Percentiles rank a stretch among this genome's conserved stretches.
phyloP scores from a whole-genome alignment of 352 stramenopile species.

The Phytophthora constricta region DNA sequence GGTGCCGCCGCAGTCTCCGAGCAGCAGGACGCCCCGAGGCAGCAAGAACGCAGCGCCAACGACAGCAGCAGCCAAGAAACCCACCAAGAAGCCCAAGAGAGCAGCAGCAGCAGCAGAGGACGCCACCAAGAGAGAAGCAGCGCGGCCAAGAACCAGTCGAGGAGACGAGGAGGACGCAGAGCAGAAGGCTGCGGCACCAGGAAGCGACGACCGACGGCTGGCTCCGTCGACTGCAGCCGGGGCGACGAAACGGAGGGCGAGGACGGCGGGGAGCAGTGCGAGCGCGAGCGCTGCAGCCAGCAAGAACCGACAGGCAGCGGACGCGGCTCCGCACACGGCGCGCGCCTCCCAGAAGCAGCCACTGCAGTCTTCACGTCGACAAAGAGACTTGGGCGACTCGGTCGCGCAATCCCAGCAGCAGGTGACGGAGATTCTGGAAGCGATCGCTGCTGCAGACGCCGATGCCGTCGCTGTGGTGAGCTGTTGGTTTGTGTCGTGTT shows the following conservation, averaged over 20 bases:
- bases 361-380: conserved; percentile 24
- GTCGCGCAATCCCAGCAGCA: conserved; percentile 62
- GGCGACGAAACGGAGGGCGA: conserved; percentile 18
- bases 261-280: conserved; percentile 15
- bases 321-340: conserved; percentile 23
- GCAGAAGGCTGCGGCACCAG: conserved; percentile 8
- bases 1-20: conserved; percentile 7
- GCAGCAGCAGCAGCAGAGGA: neutral
- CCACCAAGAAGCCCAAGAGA: neutral
- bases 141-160: conserved; percentile 15
- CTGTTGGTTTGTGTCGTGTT: neutral
- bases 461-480: conserved; percentile 60
- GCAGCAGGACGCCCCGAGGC: conserved; percentile 16
- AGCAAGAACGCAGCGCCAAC: neutral
- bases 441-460: conserved; percentile 41
- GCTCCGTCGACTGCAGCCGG: neutral
- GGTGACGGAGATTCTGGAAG: conserved; percentile 55
- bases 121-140: conserved; percentile 4
- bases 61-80: neutral
- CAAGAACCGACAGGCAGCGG: conserved; percentile 14
- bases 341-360: conserved; percentile 18
- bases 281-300: conserved; percentile 7
- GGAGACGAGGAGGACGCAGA: neutral
- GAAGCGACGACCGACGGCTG: neutral
- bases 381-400: conserved; percentile 56